A percentile compares a stretch with the other conserved stretches of the same genome.
Conservation (phyloP, 2,329 filamentous ascomycete species). For the Exophiala alcalophila region DNA sequence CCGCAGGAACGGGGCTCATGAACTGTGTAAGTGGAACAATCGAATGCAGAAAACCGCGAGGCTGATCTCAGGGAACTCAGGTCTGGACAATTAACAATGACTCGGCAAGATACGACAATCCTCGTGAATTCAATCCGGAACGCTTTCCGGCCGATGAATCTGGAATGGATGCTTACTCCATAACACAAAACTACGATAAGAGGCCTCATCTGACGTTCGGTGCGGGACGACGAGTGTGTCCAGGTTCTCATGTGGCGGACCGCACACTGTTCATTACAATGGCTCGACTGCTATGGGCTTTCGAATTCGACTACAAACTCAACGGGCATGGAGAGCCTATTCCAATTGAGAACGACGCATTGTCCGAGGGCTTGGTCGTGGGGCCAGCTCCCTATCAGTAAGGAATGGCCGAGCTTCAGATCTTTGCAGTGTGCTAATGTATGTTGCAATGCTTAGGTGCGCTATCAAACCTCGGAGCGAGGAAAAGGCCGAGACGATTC, state of each 20-base stretch:
- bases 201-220: not conserved
- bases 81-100: conserved; percentile 4
- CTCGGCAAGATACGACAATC: conserved; percentile 1
- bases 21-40: not conserved
- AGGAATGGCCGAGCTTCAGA: too few species aligned
- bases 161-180: not conserved
- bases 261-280: conserved; percentile 1
- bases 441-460: too few species aligned
- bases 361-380: conserved; percentile 1
- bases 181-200: not conserved
- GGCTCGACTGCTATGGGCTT: conserved; percentile 1
- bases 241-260: conserved; percentile 1
- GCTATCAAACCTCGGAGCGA: too few species aligned
- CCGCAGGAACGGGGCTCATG: not conserved
- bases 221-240: conserved; percentile 1
- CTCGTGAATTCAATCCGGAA: not conserved
- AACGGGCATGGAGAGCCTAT: not conserved
- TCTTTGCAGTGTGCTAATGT: too few species aligned
- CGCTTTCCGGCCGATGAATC: not conserved
- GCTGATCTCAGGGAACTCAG: not conserved
- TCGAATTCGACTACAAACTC: not conserved
- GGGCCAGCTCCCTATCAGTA: conserved; percentile 1
- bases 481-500: too few species aligned
- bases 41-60: not conserved
- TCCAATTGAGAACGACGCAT: conserved; percentile 2